Evolutionary conservation across 345 rosid species (phyloP), one percentile per base, ranked within the genome.

Genomic region (Aquilaria malaccensis): DNA sequence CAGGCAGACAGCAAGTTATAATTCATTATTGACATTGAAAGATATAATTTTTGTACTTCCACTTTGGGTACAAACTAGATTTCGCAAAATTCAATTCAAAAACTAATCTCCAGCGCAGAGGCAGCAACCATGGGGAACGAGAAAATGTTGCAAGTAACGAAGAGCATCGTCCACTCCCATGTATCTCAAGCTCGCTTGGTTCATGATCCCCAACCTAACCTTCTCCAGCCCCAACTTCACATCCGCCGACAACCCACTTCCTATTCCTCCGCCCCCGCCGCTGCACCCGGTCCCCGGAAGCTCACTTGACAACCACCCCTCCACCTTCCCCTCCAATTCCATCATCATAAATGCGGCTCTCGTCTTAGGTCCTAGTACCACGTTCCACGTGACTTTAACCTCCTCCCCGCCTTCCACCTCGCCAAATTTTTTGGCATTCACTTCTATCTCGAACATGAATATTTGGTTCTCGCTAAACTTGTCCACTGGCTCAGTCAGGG

Each of bases 61-160:
- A 22, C 22, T 22, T 22, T 22, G 22, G 22, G 22, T 22, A 22
- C 22, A 22, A 22, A 22, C 22, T 22, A 22, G 22, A 22, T 22
- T 22, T 22, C 0, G 22, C 22, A 22, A 22, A 22, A 22, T 22
- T 22, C 22, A 22, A 22, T 22, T 22, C 22, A 22, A 22, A 22
- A 22, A 22, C 22, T 22, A 22, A 22, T 22, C 22, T 22, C 22
- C 22, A 22, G 22, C 22, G 22, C 22, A 22, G 22, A 22, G 22
- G 22, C 22, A 22, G 22, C 22, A 22, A 22, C 22, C 22, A 22
- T 22, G 22, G 22, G 73, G 74, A 14, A 68, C 9, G 47, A 81
- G 83, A 73, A 80, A 80, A 64, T 78, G 77, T 33, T 80, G 83
- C 81, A 80, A 65, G 63, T 78, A 76, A 61, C 79, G 62, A 12